Conservation (phyloP, 139 green algal genomes). For the Mesotaenium endlicherianum region DNA sequence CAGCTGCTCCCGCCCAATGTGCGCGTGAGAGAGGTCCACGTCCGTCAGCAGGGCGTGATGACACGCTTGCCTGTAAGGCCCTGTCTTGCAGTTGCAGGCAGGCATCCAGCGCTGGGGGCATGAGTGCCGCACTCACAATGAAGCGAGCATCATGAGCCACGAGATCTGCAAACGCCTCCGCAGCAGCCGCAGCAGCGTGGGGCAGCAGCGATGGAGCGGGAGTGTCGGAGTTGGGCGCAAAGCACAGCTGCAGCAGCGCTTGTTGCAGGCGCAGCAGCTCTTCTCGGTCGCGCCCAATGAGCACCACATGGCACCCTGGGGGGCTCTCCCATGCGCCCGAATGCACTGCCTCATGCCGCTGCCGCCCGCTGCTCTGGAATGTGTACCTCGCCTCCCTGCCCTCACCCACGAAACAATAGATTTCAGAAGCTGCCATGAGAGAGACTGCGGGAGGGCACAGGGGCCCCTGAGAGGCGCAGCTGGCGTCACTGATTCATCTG, state of each 20-base stretch:
- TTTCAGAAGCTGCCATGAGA: neutral
- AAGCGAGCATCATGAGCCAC: too few species aligned
- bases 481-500: neutral
- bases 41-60: too few species aligned
- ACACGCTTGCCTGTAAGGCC: too few species aligned
- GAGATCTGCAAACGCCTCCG: too few species aligned
- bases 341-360: neutral
- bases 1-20: too few species aligned
- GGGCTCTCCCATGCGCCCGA: neutral
- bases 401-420: neutral
- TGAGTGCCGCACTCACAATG: too few species aligned
- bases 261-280: neutral
- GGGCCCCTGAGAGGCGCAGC: neutral
- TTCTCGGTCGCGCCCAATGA: constrained; percentile 20
- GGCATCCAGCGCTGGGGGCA: too few species aligned
- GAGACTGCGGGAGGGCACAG: neutral
- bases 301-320: neutral
- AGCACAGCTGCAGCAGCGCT: neutral
- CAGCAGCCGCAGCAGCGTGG: too few species aligned
- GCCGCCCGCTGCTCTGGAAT: neutral
- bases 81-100: too few species aligned
- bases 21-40: too few species aligned
- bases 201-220: too few species aligned
- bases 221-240: too few species aligned
- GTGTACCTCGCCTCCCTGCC: neutral